Evolutionary conservation across 352 stramenopile species (phyloP).

Genomic region (Phytopythium helicoides): DNA sequence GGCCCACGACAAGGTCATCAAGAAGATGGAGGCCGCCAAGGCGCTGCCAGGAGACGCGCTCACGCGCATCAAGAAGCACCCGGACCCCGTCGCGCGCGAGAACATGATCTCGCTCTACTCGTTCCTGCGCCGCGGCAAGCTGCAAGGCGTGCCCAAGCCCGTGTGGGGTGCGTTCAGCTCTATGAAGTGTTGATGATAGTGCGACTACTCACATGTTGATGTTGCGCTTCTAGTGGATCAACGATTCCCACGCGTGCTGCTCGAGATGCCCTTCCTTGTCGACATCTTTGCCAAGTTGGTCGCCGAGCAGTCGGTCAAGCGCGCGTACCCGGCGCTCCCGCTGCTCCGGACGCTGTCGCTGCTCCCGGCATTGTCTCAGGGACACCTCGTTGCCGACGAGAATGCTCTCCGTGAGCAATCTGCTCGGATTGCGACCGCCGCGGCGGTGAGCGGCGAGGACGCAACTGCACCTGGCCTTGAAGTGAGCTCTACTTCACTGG

Average conservation of each 20-base stretch:
- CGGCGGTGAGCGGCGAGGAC: slow-evolving; percentile 8
- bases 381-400: slow-evolving; percentile 62
- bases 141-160: slow-evolving; percentile 62
- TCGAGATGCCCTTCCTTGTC: slow-evolving; percentile 75
- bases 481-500: slow-evolving; percentile 33
- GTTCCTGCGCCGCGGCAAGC: slow-evolving; percentile 68
- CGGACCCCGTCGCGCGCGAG: slow-evolving; percentile 62
- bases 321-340: slow-evolving; percentile 51
- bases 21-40: slow-evolving; percentile 77
- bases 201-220: neutral
- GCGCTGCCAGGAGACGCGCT: slow-evolving; percentile 56
- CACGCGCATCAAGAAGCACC: slow-evolving; percentile 76
- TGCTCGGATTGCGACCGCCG: slow-evolving; percentile 23
- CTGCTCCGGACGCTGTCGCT: slow-evolving; percentile 58
- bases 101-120: slow-evolving; percentile 86
- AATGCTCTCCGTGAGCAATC: slow-evolving; percentile 58
- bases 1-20: slow-evolving; percentile 75
- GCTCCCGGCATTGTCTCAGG: slow-evolving; percentile 69
- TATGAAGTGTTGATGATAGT: neutral
- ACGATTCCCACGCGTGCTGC: slow-evolving; percentile 61
- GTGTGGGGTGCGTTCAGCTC: slow-evolving; percentile 40
- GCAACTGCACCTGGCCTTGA: slow-evolving; percentile 6
- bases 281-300: slow-evolving; percentile 69
- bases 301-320: slow-evolving; percentile 65
- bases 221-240: slow-evolving; percentile 38